Evolutionary conservation across 148 eudicot species (phyloP).

Genomic region (Rhododendron kiyosumense): DNA sequence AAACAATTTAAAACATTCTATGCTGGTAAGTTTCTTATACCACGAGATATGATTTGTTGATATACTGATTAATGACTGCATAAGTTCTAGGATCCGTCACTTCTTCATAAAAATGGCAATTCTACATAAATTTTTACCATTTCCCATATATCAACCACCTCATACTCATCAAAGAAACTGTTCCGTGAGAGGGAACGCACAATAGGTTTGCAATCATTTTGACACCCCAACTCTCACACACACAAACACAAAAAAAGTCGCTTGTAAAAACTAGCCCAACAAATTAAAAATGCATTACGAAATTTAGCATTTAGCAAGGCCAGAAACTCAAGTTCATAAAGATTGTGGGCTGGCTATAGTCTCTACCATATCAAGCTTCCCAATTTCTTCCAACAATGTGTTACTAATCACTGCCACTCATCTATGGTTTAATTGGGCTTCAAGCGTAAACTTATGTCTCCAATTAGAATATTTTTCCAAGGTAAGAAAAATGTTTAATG

Average conservation of each 20-base stretch:
- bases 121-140: neutral
- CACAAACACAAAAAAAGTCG: neutral
- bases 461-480: neutral
- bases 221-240: neutral
- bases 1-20: neutral
- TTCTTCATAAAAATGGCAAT: neutral
- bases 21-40: neutral
- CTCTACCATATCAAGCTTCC: neutral
- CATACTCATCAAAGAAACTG: neutral
- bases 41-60: neutral
- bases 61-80: neutral
- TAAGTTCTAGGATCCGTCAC: neutral
- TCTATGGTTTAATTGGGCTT: neutral
- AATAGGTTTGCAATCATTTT: neutral
- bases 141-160: neutral
- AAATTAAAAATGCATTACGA: neutral
- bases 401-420: neutral
- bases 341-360: neutral
- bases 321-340: neutral
- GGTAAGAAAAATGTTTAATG: neutral
- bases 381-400: neutral
- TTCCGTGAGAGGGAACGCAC: neutral
- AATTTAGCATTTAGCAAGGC: neutral
- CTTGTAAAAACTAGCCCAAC: neutral
- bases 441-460: neutral